Percentiles rank a stretch among this genome's conserved stretches.
These are phyloP conservation scores for Camellia granthamiana DNA, from an alignment of 148 eudicot species.

Conservation along the genomic window DNA sequence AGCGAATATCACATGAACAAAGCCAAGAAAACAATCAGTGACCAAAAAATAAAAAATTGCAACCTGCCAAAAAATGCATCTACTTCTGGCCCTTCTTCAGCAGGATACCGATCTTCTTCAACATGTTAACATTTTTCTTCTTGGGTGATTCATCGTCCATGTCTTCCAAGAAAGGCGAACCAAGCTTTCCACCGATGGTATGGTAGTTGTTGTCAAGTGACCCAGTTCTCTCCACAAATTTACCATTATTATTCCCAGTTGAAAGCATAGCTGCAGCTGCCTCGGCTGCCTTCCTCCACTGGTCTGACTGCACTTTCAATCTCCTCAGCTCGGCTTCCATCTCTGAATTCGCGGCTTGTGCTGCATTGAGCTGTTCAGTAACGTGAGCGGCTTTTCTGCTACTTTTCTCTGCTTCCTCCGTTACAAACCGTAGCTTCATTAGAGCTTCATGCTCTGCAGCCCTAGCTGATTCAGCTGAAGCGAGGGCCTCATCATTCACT, in stretches of 20 bases:
- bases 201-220: constrained; percentile 55
- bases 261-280: constrained; percentile 92
- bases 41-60: not conserved
- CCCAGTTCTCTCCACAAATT: constrained; percentile 52
- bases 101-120: constrained; percentile 73
- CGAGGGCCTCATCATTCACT: constrained; percentile 39
- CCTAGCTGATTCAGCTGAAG: constrained; percentile 50
- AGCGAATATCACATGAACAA: not conserved
- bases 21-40: not conserved
- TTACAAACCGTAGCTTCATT: constrained; percentile 52
- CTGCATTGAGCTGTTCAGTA: constrained; percentile 66
- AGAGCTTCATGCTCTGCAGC: constrained; percentile 66
- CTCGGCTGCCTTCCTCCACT: constrained; percentile 95
- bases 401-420: constrained; percentile 74
- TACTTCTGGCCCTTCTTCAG: constrained; percentile 78
- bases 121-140: constrained; percentile 73
- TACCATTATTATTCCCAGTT: constrained; percentile 49
- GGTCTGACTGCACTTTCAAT: constrained; percentile 80
- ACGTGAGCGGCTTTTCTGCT: constrained; percentile 41
- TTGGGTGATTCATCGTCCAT: constrained; percentile 66
- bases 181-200: constrained; percentile 60
- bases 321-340: constrained; percentile 77
- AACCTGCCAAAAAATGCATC: constrained; percentile 15
- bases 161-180: constrained; percentile 67
- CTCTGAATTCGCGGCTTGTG: constrained; percentile 54